phyloP scores from a whole-genome alignment of 257 asterid genomes.

The Salvia rosmarinus region DNA sequence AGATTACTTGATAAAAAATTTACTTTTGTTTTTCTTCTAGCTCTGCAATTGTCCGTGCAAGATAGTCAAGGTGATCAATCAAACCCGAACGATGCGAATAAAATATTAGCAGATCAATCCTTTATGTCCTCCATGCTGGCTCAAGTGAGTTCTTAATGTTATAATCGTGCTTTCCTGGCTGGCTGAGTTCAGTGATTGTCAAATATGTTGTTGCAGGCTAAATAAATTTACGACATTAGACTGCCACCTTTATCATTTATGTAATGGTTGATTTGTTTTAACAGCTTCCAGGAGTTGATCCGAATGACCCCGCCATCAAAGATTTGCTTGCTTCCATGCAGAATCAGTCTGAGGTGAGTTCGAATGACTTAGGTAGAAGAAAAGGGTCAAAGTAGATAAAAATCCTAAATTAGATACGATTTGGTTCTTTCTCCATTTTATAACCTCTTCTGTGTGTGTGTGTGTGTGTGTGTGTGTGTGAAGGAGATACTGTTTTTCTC shows the following conservation, averaged over 20 bases:
- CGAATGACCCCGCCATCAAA: slow-evolving; percentile 87
- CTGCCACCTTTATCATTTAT: background rate
- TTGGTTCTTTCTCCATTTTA: background rate
- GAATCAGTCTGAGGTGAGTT: slow-evolving; percentile 83
- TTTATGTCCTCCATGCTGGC: slow-evolving; percentile 76
- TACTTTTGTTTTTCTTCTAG: slow-evolving; percentile 48
- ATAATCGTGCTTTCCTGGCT: slow-evolving; percentile 11
- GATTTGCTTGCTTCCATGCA: slow-evolving; percentile 95
- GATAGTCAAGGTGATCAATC: slow-evolving; percentile 69
- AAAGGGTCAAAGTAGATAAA: background rate
- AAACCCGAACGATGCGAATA: slow-evolving; percentile 68
- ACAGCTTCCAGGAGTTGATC: slow-evolving; percentile 99
- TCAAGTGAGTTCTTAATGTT: slow-evolving; percentile 58
- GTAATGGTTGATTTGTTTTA: slow-evolving; percentile 31
- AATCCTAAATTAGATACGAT: background rate
- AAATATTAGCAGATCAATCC: slow-evolving; percentile 75
- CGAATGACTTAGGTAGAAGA: slow-evolving; percentile 23
- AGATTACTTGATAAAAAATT: slow-evolving; percentile 5
- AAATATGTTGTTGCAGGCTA: background rate
- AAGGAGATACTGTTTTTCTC: background rate
- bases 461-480: slow-evolving; percentile 7
- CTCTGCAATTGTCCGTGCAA: slow-evolving; percentile 93
- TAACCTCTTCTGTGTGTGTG: background rate
- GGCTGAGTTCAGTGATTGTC: background rate
- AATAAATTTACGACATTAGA: background rate